A percentile compares a stretch with the other conserved stretches of the same genome.
Conservation (phyloP, 805 yeast species). For the Torulaspora indica region DNA sequence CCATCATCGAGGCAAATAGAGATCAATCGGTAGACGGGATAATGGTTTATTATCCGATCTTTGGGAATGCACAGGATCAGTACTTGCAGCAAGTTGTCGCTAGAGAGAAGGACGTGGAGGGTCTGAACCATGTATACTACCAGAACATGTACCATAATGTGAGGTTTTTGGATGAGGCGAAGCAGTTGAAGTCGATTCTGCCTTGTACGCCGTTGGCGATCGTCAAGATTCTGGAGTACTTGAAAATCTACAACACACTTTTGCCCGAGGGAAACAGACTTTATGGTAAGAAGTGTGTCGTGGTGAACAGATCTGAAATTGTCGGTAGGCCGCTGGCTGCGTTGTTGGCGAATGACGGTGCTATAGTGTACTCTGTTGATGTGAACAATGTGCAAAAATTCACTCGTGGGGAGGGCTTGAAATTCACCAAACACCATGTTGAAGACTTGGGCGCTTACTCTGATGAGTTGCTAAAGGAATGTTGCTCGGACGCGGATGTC, state of each 20-base stretch:
- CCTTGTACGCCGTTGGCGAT: constrained; percentile 97
- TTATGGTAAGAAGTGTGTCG: constrained; percentile 86
- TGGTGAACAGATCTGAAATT: constrained; percentile 91
- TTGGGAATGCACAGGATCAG: constrained; percentile 91
- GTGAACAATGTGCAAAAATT: constrained; percentile 81
- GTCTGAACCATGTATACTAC: constrained; percentile 82
- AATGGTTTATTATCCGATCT: constrained; percentile 96
- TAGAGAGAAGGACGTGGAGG: constrained; percentile 94
- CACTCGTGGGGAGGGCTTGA: constrained; percentile 89
- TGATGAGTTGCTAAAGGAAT: constrained; percentile 46
- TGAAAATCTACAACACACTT: constrained; percentile 79
- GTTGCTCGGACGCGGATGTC: constrained; percentile 77
- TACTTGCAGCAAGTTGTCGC: constrained; percentile 90
- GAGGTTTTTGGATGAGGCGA: constrained; percentile 70
- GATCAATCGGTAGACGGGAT: constrained; percentile 81
- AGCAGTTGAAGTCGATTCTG: constrained; percentile 71
- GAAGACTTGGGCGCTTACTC: constrained; percentile 48
- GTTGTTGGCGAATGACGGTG: constrained; percentile 93
- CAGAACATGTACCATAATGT: constrained; percentile 93
- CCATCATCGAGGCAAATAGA: constrained; percentile 73
- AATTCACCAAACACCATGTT: constrained; percentile 77
- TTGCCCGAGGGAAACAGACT: constrained; percentile 86
- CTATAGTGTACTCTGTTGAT: constrained; percentile 89
- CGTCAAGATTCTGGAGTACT: constrained; percentile 85
- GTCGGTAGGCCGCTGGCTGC: constrained; percentile 98